These are phyloP conservation scores for Peronosclerospora sorghi DNA, from an alignment of 352 stramenopile genomes.

Conservation along the genomic window DNA sequence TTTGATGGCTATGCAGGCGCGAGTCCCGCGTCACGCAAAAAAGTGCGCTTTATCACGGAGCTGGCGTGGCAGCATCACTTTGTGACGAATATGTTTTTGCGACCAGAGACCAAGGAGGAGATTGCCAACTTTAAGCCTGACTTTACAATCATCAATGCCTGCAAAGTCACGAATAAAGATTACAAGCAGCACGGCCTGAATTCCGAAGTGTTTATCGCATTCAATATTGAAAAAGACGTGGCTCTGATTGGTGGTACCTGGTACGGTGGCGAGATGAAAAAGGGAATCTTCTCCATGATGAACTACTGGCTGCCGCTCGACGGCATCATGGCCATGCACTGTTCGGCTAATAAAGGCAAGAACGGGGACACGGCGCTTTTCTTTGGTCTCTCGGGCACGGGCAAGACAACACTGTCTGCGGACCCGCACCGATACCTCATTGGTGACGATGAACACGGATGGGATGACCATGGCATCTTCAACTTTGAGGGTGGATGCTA, in stretches of 20 bases:
- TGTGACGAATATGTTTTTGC: constrained; percentile 95
- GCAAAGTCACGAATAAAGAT: constrained; percentile 89
- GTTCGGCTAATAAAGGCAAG: constrained; percentile 95
- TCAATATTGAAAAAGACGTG: constrained; percentile 94
- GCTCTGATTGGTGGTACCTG: constrained; percentile 93
- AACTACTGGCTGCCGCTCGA: constrained; percentile 96
- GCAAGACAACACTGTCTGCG: constrained; percentile 88
- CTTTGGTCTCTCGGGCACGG: constrained; percentile 90
- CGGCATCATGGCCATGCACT: constrained; percentile 97
- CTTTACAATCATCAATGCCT: constrained; percentile 98
- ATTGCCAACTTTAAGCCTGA: constrained; percentile 91
- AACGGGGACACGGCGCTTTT: constrained; percentile 94
- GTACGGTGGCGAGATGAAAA: constrained; percentile 99
- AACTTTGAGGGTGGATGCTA: constrained; percentile 99
- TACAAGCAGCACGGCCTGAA: constrained; percentile 92
- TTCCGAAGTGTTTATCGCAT: constrained; percentile 93
- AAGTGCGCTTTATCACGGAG: constrained; percentile 96
- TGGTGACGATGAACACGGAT: constrained; percentile 91
- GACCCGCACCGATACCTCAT: constrained; percentile 81
- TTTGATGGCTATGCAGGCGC: constrained; percentile 94
- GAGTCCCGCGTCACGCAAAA: constrained; percentile 86
- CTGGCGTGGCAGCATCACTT: too few species aligned
- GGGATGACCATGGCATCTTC: constrained; percentile 96
- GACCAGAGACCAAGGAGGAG: constrained; percentile 69
- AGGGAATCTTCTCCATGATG: constrained; percentile 98